phyloP scores from a whole-genome alignment of 495 filamentous ascomycete species.

The Ascodesmis nigricans region DNA sequence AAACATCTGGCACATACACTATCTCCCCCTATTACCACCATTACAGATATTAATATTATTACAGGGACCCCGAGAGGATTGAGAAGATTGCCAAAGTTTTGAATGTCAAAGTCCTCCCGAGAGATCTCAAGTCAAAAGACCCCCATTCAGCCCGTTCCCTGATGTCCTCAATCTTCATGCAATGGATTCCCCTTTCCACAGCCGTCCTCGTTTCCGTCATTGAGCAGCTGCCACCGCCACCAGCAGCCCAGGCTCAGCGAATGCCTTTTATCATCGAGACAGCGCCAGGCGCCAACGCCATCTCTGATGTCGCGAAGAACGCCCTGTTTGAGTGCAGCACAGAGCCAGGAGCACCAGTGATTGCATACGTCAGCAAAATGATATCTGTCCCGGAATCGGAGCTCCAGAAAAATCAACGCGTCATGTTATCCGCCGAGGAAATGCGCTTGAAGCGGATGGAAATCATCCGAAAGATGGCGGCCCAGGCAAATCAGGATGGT shows the following conservation, averaged over 20 bases:
- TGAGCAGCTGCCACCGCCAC: constrained; percentile 77
- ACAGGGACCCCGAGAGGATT: constrained; percentile 53
- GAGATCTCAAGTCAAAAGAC: constrained; percentile 69
- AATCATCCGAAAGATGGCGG: constrained; percentile 36
- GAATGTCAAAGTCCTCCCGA: constrained; percentile 56
- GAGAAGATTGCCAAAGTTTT: constrained; percentile 93
- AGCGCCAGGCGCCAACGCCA: constrained; percentile 53
- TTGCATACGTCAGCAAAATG: constrained; percentile 98
- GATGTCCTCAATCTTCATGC: constrained; percentile 62
- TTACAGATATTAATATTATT: constrained; percentile 23
- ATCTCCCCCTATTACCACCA: too few relatives aligned
- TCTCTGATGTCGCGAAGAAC: constrained; percentile 43
- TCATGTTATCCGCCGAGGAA: constrained; percentile 60
- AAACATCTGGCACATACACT: too few relatives aligned
- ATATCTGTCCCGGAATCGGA: constrained; percentile 84
- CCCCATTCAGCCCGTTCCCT: constrained; percentile 54
- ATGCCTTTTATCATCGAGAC: constrained; percentile 54
- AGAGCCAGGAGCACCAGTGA: constrained; percentile 45
- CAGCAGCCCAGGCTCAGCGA: constrained; percentile 56
- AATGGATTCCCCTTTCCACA: constrained; percentile 86
- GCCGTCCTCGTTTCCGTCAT: constrained; percentile 80
- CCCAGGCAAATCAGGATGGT: constrained; percentile 24
- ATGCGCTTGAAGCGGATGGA: constrained; percentile 80
- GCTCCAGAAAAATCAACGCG: constrained; percentile 53
- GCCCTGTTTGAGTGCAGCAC: constrained; percentile 68